Evolutionary conservation across 305 asterid species (phyloP).

Genomic region (Fraxinus ornus): DNA sequence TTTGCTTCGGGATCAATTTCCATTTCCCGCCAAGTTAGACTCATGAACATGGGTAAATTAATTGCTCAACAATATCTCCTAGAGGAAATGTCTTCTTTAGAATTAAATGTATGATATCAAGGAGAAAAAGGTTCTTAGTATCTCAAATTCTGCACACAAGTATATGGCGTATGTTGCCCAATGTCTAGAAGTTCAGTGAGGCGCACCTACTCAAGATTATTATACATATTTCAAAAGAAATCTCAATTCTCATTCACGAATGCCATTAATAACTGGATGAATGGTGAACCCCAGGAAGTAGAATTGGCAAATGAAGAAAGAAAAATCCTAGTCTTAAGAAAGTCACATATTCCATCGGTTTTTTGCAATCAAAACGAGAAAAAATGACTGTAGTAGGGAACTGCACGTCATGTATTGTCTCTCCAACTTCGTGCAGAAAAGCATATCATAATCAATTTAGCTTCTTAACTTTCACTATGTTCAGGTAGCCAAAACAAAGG

Average conservation of each 20-base stretch:
- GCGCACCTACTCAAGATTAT: neutral
- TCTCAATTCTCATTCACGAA: neutral
- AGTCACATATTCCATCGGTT: neutral
- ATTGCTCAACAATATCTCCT: neutral
- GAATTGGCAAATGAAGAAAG: neutral
- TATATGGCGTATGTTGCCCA: neutral
- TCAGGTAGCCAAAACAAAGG: neutral
- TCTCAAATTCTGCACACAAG: neutral
- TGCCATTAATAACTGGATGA: neutral
- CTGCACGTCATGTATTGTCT: neutral
- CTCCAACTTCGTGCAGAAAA: neutral
- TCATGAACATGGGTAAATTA: neutral
- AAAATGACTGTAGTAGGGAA: too few relatives aligned
- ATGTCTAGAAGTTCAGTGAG: neutral
- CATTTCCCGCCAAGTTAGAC: neutral
- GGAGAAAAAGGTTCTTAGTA: neutral
- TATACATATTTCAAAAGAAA: neutral
- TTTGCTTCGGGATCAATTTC: neutral
- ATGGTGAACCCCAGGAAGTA: neutral
- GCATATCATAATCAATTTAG: neutral
- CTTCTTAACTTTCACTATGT: neutral
- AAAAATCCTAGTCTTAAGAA: neutral
- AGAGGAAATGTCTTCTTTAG: neutral
- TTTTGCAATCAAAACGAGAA: neutral
- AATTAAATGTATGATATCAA: too few relatives aligned